Conservation (phyloP, 345 rosid species). For the Salix viminalis region DNA sequence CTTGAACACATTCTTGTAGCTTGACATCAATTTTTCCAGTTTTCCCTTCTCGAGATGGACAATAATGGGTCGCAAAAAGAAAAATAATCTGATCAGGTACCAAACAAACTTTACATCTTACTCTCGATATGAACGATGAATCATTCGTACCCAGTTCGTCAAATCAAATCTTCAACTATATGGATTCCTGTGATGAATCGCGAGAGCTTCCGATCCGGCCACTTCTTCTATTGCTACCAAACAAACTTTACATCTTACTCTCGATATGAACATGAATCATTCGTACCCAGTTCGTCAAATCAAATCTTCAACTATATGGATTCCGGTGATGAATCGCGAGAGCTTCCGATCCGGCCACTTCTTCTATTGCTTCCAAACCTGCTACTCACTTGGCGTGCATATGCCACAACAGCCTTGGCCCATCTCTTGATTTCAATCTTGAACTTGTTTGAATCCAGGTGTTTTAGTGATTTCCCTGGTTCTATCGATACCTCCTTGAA, state of each 20-base stretch:
- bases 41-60: no score
- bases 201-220: constrained; percentile 5
- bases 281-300: background rate
- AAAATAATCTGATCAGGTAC: background rate
- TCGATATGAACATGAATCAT: background rate
- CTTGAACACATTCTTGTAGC: no score
- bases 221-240: constrained; percentile 26
- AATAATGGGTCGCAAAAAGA: background rate
- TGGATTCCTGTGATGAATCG: background rate
- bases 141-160: background rate
- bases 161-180: background rate
- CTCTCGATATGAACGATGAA: background rate
- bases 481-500: constrained; percentile 43
- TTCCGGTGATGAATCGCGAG: constrained; percentile 1
- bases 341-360: constrained; percentile 1
- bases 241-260: background rate
- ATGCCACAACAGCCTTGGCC: constrained; percentile 73
- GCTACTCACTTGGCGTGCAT: constrained; percentile 77
- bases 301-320: background rate
- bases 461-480: constrained; percentile 41
- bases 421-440: constrained; percentile 71
- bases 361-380: constrained; percentile 27
- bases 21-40: no score
- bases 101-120: no score
- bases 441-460: constrained; percentile 57